phyloP scores from a whole-genome alignment of 305 asterid species.

The Fraxinus ornus region DNA sequence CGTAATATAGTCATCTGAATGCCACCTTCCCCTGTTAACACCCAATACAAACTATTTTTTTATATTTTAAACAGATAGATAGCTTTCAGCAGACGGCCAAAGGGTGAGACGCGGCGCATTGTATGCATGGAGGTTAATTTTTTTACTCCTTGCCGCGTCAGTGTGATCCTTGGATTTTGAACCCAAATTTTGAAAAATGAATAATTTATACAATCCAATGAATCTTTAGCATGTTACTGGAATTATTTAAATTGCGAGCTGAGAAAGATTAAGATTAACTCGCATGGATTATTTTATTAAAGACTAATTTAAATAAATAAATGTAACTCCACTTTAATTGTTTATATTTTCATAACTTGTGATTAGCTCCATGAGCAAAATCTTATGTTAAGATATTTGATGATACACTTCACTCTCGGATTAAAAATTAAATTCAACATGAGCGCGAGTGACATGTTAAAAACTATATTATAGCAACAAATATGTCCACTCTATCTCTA shows the following conservation, averaged over 20 bases:
- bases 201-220: neutral
- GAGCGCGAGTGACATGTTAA: neutral
- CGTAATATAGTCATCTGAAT: too few relatives aligned
- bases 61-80: constrained; percentile 15
- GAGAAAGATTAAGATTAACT: neutral
- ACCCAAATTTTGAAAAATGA: neutral
- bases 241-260: neutral
- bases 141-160: neutral
- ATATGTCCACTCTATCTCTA: too few relatives aligned
- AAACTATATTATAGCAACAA: too few relatives aligned
- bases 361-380: neutral
- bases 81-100: constrained; percentile 32
- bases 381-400: neutral
- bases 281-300: neutral
- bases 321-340: neutral
- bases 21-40: too few relatives aligned
- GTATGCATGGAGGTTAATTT: neutral
- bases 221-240: neutral
- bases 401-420: neutral
- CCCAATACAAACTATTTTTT: neutral
- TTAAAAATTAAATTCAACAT: neutral
- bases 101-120: constrained; percentile 32
- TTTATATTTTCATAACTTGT: neutral
- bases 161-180: neutral
- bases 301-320: too few relatives aligned